phyloP scores from a whole-genome alignment of 345 rosid genomes.

The Gynandropsis gynandra region DNA sequence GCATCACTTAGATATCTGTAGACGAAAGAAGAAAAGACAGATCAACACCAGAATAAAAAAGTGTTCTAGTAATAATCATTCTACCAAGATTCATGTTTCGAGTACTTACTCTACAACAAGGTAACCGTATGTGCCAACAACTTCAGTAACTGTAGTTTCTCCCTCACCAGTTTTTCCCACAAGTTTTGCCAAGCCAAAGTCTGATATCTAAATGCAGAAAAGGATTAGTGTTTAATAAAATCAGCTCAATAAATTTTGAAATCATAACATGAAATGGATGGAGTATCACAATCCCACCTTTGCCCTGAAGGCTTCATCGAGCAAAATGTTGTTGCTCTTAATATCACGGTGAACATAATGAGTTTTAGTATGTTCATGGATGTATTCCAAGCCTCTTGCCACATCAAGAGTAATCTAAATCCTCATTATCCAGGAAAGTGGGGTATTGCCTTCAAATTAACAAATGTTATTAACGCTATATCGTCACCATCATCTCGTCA shows the following conservation, averaged over 20 bases:
- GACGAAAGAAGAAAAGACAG: constrained; percentile 5
- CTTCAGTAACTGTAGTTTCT: constrained; percentile 78
- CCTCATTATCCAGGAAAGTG: constrained; percentile 88
- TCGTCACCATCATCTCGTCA: constrained; percentile 1
- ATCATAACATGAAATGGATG: constrained; percentile 10
- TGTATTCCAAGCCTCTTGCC: constrained; percentile 92
- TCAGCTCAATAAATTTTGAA: not conserved
- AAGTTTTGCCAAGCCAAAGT: constrained; percentile 92
- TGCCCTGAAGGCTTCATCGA: constrained; percentile 76
- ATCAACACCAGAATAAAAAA: constrained; percentile 10
- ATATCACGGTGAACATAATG: constrained; percentile 96
- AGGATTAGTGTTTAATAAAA: constrained; percentile 10
- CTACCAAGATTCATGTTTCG: constrained; percentile 6
- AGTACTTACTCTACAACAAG: constrained; percentile 86
- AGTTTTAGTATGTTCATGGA: constrained; percentile 90
- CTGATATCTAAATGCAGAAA: constrained; percentile 63
- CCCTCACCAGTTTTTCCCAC: constrained; percentile 70
- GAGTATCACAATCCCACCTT: constrained; percentile 43
- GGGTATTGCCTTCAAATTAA: constrained; percentile 57
- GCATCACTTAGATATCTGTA: constrained; percentile 82
- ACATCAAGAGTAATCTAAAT: constrained; percentile 87
- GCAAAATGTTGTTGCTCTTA: constrained; percentile 88
- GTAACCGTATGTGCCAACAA: constrained; percentile 96
- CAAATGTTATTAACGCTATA: not conserved
- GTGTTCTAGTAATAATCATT: not conserved